These are phyloP conservation scores for Podaxis sp. DNA, from an alignment of 768 basidiomycete species.

Conservation along the genomic window DNA sequence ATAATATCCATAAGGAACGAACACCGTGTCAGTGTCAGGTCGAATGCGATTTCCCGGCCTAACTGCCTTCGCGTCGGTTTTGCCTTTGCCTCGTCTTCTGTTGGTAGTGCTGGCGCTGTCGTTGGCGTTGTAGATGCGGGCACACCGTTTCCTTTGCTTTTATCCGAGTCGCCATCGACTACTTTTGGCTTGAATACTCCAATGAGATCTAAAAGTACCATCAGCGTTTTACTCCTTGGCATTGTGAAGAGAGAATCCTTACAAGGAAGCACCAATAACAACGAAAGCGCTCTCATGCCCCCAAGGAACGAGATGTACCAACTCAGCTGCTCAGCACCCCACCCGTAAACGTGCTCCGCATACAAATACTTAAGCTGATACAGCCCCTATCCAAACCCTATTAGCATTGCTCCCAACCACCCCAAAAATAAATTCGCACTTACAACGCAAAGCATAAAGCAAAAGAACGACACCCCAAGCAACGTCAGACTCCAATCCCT, in stretches of 20 bases:
- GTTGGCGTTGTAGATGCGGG: not conserved
- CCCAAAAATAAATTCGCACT: conserved; percentile 24
- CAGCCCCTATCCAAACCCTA: conserved; percentile 48
- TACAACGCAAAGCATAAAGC: conserved; percentile 66
- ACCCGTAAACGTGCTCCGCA: conserved; percentile 68
- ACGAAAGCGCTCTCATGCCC: conserved; percentile 55
- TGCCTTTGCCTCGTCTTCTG: conserved; percentile 30
- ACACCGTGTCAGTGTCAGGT: conserved; percentile 57
- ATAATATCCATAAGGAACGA: conserved; percentile 68
- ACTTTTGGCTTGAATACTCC: conserved; percentile 15
- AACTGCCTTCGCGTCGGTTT: conserved; percentile 55
- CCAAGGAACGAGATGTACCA: conserved; percentile 77
- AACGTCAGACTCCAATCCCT: conserved; percentile 83
- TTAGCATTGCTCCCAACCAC: not conserved
- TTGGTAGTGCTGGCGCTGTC: not conserved
- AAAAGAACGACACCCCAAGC: conserved; percentile 62
- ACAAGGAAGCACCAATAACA: conserved; percentile 50
- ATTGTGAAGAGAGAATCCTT: conserved; percentile 20
- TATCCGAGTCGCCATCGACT: not conserved
- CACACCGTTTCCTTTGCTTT: conserved; percentile 14
- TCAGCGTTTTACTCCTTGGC: not conserved
- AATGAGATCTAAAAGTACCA: not conserved
- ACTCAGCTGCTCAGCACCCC: conserved; percentile 71
- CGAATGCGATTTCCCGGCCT: conserved; percentile 67
- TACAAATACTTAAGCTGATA: conserved; percentile 84